Conservation (phyloP, 2,329 filamentous ascomycete genomes). For the Talaromyces sp. region DNA sequence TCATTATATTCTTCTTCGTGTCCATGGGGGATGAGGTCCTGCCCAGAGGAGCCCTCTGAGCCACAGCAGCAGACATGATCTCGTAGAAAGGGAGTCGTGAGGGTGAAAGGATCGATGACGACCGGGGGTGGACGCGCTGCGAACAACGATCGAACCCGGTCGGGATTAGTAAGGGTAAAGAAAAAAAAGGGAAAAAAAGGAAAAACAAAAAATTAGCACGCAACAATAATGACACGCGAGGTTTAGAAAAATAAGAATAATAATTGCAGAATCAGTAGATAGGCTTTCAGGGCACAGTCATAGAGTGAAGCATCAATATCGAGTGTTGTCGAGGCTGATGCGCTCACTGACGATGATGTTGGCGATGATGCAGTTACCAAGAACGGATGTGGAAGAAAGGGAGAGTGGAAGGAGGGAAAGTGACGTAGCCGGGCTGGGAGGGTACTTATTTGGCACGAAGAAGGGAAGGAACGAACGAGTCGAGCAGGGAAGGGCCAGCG, state of each 20-base stretch:
- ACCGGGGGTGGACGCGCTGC: constrained; percentile 17
- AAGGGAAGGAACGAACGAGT: constrained; percentile 28
- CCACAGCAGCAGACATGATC: constrained; percentile 40
- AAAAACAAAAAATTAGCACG: constrained; percentile 13
- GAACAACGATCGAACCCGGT: constrained; percentile 2
- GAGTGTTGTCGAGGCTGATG: constrained; percentile 11
- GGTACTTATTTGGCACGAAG: constrained; percentile 10
- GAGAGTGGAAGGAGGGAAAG: constrained; percentile 24
- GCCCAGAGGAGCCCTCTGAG: constrained; percentile 31
- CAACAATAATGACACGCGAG: constrained; percentile 18
- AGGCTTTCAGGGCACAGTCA: constrained; percentile 1
- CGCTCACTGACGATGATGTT: constrained; percentile 15
- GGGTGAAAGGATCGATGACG: constrained; percentile 18
- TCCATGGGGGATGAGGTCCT: constrained; percentile 41
- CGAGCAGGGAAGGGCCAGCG: constrained; percentile 7
- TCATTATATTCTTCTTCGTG: constrained; percentile 33
- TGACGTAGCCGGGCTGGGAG: constrained; percentile 37
- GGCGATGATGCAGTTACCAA: constrained; percentile 16
- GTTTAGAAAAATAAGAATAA: constrained; percentile 14
- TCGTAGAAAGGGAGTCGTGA: background rate
- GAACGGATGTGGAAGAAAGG: constrained; percentile 17
- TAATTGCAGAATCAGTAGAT: background rate
- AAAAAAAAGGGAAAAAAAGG: constrained; percentile 14
- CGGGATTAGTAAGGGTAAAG: constrained; percentile 2
- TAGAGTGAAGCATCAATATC: constrained; percentile 1